Conservation (phyloP, 1,284 basidiomycete species). For the Fistulina hepatica region DNA sequence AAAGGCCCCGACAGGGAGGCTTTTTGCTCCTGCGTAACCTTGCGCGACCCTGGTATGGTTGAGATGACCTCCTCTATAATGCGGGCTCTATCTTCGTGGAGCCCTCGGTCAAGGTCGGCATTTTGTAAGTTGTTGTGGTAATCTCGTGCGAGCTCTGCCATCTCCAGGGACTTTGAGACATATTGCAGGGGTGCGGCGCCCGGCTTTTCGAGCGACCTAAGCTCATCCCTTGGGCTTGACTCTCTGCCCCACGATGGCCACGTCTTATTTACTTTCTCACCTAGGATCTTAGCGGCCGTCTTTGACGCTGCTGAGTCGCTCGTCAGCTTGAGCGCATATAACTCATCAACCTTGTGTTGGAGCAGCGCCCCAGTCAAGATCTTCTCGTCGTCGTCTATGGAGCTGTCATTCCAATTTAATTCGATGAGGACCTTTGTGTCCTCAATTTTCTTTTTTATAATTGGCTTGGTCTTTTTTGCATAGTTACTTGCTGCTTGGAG, state of each 20-base stretch:
- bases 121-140: constrained; percentile 7
- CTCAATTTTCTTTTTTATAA: constrained; percentile 7
- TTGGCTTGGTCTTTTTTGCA: no score
- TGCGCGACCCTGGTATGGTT: neutral
- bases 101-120: constrained; percentile 1
- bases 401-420: neutral
- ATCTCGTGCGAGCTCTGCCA: constrained; percentile 8
- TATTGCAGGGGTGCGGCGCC: neutral
- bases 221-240: neutral
- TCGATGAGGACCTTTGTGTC: constrained; percentile 7
- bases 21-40: neutral
- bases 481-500: no score
- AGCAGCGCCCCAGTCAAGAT: neutral
- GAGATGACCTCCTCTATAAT: neutral
- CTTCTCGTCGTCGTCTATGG: constrained; percentile 5
- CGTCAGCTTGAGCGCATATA: constrained; percentile 1
- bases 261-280: neutral
- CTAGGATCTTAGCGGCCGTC: neutral
- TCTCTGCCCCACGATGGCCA: neutral
- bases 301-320: neutral
- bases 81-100: neutral
- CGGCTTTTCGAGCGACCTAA: no score
- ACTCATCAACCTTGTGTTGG: constrained; percentile 2
- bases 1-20: neutral
- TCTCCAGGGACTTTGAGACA: constrained; percentile 4